Evolutionary conservation across 2,329 filamentous ascomycete genomes (phyloP), one percentile per base, ranked within the genome.

Genomic region (Sarocladiaceae sp.): DNA sequence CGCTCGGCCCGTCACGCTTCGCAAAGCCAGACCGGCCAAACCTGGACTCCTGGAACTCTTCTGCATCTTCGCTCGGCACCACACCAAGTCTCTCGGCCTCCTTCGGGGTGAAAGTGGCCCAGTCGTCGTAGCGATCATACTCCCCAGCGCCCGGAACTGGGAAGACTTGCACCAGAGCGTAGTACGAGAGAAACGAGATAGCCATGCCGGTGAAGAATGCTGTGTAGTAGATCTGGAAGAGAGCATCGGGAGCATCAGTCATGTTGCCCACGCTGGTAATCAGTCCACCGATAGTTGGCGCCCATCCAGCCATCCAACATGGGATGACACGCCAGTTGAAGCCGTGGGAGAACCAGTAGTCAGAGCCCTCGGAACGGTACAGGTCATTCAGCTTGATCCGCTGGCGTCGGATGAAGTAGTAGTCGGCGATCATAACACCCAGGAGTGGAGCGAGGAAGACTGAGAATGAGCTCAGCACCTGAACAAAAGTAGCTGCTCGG

Each of bases 191-290:
- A 19, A 50, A 50, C 2, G 51, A 54, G 31, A 51, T 49, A 23
- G 45, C 41, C 15, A 52, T 33, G 13, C 45, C 69, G 13, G 69
- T 58, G 11, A 72, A 58, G 47, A 72, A 73, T 0, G 70, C 67
- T 57, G 68, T 66, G 46, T 67, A 71, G 49, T 72, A 72, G 15
- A 73, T 49, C 50, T 73, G 57, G n/a, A 62, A 63, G 27, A 70
- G 48, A 3, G 55, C 56, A 23, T 55, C 55, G 3, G 66, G 58
- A 3, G 66, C 63, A 44, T 55, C 33, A 15, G 19, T 31, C 18
- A 49, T 47, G 5, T 24, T 32, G 16, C 45, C 47, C 12, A 52
- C 53, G 10, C 43, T 55, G 13, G 49, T 48, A 29, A 58, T 52
- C 44, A 58, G 51, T 2, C 55, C 55, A 0, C 52, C 52, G 44